Base-by-base conservation (phyloP, 2,329 filamentous ascomycete genomes). In the Byssothecium circinans region DNA sequence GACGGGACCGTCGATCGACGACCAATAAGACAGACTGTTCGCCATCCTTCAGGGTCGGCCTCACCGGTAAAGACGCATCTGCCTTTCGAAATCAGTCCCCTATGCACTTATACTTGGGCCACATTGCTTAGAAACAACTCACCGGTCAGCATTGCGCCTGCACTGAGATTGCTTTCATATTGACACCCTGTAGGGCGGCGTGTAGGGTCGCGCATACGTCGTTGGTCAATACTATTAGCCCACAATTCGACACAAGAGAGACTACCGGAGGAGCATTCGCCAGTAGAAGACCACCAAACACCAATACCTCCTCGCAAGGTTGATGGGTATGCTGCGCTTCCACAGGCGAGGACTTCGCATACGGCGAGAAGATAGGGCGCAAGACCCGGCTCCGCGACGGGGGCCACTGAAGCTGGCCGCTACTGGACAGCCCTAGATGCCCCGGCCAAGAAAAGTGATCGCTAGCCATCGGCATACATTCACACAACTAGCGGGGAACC, bases 121-220 rank as follows among this genome's bases (percentile, higher is more conserved):
- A 25, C 39, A 27, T 22, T 47, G 42, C 34, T 25, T 30, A 20
- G 25, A 17, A 32, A 30, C 18, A 37, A 42, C 45, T 62, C 53
- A 60, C 60, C 60, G 57, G 60, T 61, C 53, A 47, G 46, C 52
- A 52, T 32, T n/a, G 37, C 44, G 19, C 47, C 42, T 51, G 45
- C 41, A 47, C 33, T 49, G 43, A 41, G 40, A 46, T 49, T 47
- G 25, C 41, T 49, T 30, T 42, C 35, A 43, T 34, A 34, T 52
- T 43, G 43, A 47, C 41, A 43, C 36, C 35, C 30, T 29, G 19
- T 36, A 34, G 27, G 57, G 49, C 57, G 56, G 61, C 54, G 53
- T 45, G 19, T 36, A 34, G 27, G 57, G 49, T 58, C 58, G 61
- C 54, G 53, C 47, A 53, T 45, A 47, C 53, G 34, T 41, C 45